These are phyloP conservation scores for Venturia oleaginea DNA, from an alignment of 2,329 filamentous ascomycete genomes.

Conservation along the genomic window DNA sequence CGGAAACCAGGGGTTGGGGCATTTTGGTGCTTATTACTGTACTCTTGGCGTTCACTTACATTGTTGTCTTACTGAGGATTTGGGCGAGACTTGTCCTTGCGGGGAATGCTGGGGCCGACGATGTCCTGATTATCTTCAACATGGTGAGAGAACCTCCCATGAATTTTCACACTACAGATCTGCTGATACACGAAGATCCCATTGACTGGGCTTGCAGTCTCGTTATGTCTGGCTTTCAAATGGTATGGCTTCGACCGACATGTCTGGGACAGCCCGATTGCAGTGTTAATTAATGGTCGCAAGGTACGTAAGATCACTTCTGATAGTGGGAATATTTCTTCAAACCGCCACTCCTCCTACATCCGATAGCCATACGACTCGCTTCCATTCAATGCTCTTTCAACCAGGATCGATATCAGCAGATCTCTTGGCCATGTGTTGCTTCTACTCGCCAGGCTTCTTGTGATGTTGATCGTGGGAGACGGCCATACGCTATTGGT, in stretches of 20 bases:
- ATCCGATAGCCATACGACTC: no score
- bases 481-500: neutral
- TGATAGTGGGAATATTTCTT: neutral
- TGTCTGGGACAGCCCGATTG: neutral
- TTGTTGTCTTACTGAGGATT: conserved; percentile 16
- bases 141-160: conserved; percentile 20
- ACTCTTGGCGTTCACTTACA: conserved; percentile 15
- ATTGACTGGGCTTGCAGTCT: conserved; percentile 14
- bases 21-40: conserved; percentile 5
- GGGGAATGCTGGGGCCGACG: conserved; percentile 17
- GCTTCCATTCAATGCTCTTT: no score
- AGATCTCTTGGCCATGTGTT: neutral
- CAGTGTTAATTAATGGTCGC: neutral
- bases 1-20: conserved; percentile 6
- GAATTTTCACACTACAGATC: neutral
- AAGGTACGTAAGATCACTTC: neutral
- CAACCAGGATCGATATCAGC: neutral
- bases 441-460: neutral
- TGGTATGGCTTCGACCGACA: conserved; percentile 12
- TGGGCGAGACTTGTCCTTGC: conserved; percentile 17
- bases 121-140: conserved; percentile 18
- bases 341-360: no score
- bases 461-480: no score
- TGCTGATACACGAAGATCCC: conserved; percentile 14
- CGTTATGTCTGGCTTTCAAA: conserved; percentile 5